A percentile compares a stretch with the other conserved stretches of the same genome.
Evolutionary conservation across 331 rosid species (phyloP).

Genomic region (Malus hybrid): DNA sequence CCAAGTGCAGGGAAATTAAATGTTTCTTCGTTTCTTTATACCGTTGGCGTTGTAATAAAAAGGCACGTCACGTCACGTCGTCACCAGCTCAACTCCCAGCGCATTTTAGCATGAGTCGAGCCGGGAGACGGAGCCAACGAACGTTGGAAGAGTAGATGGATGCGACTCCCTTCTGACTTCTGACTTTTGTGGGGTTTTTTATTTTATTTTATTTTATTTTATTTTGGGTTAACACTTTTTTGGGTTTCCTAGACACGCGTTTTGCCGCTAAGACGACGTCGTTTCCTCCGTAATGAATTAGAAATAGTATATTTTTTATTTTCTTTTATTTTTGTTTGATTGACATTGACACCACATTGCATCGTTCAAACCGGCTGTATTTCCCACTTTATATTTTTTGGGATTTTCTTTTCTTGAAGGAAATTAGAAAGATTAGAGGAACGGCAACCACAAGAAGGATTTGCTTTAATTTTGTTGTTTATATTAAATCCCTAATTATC

Average conservation of each 20-base stretch:
- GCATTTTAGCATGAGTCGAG: background rate
- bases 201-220: too few relatives aligned
- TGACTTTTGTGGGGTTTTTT: background rate
- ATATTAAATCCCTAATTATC: background rate
- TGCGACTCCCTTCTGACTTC: background rate
- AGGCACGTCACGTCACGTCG: background rate
- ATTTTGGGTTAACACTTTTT: too few relatives aligned
- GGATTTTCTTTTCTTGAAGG: background rate
- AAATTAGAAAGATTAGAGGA: background rate
- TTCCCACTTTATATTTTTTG: background rate
- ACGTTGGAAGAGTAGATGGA: background rate
- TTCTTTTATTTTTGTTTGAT: background rate
- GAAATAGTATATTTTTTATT: background rate
- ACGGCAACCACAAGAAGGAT: background rate
- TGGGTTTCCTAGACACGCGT: background rate
- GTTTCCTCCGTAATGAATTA: background rate
- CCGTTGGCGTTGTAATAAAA: background rate
- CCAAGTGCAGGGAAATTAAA: background rate
- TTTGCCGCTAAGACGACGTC: conserved; percentile 1
- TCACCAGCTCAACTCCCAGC: background rate
- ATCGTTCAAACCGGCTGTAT: background rate
- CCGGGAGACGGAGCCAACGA: background rate
- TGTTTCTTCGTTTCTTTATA: background rate
- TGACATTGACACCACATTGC: background rate
- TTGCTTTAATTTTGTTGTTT: background rate